These are phyloP conservation scores for Sporothrix humicola DNA, from an alignment of 2,329 filamentous ascomycete genomes.

Conservation along the genomic window DNA sequence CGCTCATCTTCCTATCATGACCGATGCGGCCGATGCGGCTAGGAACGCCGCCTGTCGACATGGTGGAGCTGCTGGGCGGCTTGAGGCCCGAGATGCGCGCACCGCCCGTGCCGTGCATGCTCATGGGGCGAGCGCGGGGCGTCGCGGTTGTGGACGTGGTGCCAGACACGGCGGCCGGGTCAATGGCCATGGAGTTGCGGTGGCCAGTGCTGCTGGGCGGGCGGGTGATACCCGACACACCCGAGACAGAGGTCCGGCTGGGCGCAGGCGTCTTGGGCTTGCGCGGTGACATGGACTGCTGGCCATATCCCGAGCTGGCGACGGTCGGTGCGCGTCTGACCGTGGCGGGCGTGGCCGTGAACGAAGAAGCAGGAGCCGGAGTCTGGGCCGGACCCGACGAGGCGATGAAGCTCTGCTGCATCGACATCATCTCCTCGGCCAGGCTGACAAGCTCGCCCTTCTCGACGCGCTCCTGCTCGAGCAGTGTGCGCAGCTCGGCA, in stretches of 20 bases:
- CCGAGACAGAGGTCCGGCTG: constrained; percentile 36
- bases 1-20: constrained; percentile 55
- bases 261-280: constrained; percentile 34
- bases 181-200: constrained; percentile 39
- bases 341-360: not conserved
- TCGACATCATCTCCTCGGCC: constrained; percentile 81
- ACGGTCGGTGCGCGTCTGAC: not conserved
- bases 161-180: constrained; percentile 19
- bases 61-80: constrained; percentile 58
- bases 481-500: constrained; percentile 64
- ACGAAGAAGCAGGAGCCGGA: not conserved
- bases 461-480: constrained; percentile 78
- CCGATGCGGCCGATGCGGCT: constrained; percentile 55
- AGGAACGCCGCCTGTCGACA: constrained; percentile 46
- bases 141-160: constrained; percentile 40
- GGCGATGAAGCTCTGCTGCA: constrained; percentile 57
- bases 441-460: constrained; percentile 82
- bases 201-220: constrained; percentile 33
- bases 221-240: constrained; percentile 38
- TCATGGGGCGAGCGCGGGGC: constrained; percentile 36
- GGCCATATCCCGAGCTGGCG: constrained; percentile 18
- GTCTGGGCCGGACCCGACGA: constrained; percentile 31
- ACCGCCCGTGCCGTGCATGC: constrained; percentile 36
- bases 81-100: constrained; percentile 58
- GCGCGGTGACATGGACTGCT: constrained; percentile 29